Conservation (phyloP, 2,329 filamentous ascomycete species). For the Sarocladiaceae sp. region DNA sequence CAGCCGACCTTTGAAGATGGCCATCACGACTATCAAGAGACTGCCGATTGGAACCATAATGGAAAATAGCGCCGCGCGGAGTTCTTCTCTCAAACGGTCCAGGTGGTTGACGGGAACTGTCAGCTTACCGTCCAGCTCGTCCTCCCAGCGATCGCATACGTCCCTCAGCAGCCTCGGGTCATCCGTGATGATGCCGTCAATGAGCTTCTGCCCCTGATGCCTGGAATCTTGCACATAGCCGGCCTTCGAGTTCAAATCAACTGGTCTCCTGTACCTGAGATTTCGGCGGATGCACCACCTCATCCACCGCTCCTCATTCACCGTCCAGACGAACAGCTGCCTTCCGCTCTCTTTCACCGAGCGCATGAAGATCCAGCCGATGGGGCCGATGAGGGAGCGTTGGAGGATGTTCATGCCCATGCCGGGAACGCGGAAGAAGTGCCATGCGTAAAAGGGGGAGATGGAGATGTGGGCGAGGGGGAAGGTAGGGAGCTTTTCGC, state of each 20-base stretch:
- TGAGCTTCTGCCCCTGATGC: slow-evolving; percentile 15
- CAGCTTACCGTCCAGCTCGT: slow-evolving; percentile 24
- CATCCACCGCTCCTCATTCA: slow-evolving; percentile 76
- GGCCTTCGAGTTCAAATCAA: slow-evolving; percentile 21
- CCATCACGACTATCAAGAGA: slow-evolving; percentile 14
- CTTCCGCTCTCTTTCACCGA: slow-evolving; percentile 45
- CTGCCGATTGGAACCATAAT: slow-evolving; percentile 13
- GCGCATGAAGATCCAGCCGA: slow-evolving; percentile 60
- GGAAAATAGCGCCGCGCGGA: slow-evolving; percentile 9
- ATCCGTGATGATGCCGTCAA: slow-evolving; percentile 85
- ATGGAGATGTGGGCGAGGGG: slow-evolving; percentile 62
- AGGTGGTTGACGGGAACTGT: slow-evolving; percentile 9
- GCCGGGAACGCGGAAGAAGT: slow-evolving; percentile 59
- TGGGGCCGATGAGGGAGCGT: slow-evolving; percentile 58
- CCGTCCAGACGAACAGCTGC: slow-evolving; percentile 75
- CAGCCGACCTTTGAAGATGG: slow-evolving; percentile 5
- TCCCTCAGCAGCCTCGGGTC: slow-evolving; percentile 64
- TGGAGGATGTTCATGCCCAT: slow-evolving; percentile 76
- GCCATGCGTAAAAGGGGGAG: slow-evolving; percentile 60
- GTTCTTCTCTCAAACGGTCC: slow-evolving; percentile 12
- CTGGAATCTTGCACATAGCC: neutral
- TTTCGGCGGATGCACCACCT: slow-evolving; percentile 60
- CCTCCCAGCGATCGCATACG: slow-evolving; percentile 41
- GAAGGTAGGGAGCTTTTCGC: slow-evolving; percentile 55
- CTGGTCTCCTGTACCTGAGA: neutral